Conservation (phyloP, 805 yeast species). For the Suhomyces tanzawaensis region DNA sequence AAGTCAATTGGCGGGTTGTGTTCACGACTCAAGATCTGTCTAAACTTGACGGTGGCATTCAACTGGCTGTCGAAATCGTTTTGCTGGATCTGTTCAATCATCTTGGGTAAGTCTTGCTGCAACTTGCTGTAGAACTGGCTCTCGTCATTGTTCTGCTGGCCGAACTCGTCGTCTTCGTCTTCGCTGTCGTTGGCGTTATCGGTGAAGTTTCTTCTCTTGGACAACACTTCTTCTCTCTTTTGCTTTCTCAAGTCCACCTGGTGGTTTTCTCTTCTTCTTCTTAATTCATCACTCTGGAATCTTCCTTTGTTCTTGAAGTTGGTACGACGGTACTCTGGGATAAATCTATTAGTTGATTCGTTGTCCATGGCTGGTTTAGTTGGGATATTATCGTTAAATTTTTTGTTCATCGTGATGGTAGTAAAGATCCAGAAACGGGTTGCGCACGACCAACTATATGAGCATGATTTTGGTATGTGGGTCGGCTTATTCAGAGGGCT, state of each 20-base stretch:
- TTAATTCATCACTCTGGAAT: constrained; percentile 91
- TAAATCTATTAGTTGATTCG: constrained; percentile 75
- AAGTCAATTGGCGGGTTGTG: constrained; percentile 94
- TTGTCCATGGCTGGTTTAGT: constrained; percentile 54
- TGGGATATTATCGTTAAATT: not conserved
- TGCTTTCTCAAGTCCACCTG: constrained; percentile 96
- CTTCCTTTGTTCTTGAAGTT: constrained; percentile 92
- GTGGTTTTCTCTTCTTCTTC: constrained; percentile 96
- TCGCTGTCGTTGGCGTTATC: constrained; percentile 41
- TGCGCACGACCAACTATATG: no score
- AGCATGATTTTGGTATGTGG: no score
- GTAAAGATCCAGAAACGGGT: no score
- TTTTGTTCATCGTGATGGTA: not conserved
- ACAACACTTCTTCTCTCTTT: constrained; percentile 89
- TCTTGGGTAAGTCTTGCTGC: constrained; percentile 69
- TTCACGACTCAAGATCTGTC: constrained; percentile 91
- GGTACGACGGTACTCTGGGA: constrained; percentile 97
- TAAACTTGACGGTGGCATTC: constrained; percentile 86
- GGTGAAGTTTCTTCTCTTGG: constrained; percentile 84
- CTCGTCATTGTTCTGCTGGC: constrained; percentile 48
- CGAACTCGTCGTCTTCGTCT: constrained; percentile 37
- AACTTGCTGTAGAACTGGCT: constrained; percentile 39
- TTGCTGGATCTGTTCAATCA: constrained; percentile 79
- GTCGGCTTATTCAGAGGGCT: no score
- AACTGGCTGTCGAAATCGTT: constrained; percentile 76